These are phyloP conservation scores for Microcos paniculata DNA, from an alignment of 345 rosid genomes.

Conservation along the genomic window DNA sequence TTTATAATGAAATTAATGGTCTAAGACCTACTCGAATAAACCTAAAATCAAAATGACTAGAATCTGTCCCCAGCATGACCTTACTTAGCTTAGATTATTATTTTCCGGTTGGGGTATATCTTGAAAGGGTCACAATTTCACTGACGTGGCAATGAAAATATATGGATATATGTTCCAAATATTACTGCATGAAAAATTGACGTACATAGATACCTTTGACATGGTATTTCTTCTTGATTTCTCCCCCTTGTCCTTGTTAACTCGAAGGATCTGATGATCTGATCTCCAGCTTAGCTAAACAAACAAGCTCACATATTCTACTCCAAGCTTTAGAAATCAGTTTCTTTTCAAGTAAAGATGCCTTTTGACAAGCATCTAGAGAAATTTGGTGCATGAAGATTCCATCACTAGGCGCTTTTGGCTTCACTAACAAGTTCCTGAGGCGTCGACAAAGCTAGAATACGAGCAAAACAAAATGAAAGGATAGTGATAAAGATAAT, in stretches of 20 bases:
- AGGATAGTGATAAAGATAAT: slow-evolving; percentile 4
- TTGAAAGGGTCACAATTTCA: not conserved
- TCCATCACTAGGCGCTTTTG: too few species aligned
- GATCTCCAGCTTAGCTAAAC: not conserved
- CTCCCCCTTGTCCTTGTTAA: not conserved
- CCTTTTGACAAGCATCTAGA: too few species aligned
- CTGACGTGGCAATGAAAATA: not conserved
- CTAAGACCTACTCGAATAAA: too few species aligned
- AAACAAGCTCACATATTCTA: not conserved
- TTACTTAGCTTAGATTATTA: not conserved
- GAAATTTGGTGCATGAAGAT: too few species aligned
- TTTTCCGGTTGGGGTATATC: not conserved
- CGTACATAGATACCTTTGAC: not conserved
- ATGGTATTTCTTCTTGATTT: not conserved
- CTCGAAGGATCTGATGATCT: not conserved
- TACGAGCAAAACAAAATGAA: not conserved
- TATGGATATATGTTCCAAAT: not conserved
- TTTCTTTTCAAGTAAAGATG: too few species aligned
- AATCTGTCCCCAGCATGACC: too few species aligned
- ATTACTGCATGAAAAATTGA: not conserved
- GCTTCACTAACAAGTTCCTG: too few species aligned
- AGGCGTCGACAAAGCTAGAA: not conserved
- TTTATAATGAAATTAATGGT: too few species aligned
- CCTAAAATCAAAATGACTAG: too few species aligned
- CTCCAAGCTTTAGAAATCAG: not conserved